phyloP scores from a whole-genome alignment of 2,329 filamentous ascomycete genomes.

The Trichoderma atrobrunneum region DNA sequence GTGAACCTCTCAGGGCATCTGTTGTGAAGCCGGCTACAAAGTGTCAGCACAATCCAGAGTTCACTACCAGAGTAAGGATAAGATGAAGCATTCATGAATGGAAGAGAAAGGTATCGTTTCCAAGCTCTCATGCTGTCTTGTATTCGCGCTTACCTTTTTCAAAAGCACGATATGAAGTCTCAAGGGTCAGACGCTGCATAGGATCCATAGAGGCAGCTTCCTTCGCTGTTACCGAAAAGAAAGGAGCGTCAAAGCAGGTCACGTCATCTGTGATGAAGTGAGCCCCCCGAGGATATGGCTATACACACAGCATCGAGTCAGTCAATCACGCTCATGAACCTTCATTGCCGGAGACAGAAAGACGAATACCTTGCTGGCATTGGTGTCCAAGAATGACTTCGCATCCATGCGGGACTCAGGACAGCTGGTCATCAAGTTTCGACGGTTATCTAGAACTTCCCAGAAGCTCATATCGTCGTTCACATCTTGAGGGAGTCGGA shows the following conservation, averaged over 20 bases:
- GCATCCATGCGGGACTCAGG: slow-evolving; percentile 31
- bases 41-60: too few relatives aligned
- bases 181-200: slow-evolving; percentile 17
- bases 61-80: too few relatives aligned
- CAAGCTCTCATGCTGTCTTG: too few relatives aligned
- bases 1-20: slow-evolving; percentile 29
- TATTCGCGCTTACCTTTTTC: slow-evolving; percentile 2
- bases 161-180: slow-evolving; percentile 18
- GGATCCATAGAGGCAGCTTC: slow-evolving; percentile 20
- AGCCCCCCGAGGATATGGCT: slow-evolving; percentile 6
- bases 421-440: slow-evolving; percentile 34
- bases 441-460: slow-evolving; percentile 32
- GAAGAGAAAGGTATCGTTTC: too few relatives aligned
- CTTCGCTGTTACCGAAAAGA: slow-evolving; percentile 29
- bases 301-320: not conserved
- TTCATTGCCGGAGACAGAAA: too few relatives aligned
- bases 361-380: slow-evolving; percentile 1
- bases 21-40: slow-evolving; percentile 37
- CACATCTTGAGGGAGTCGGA: slow-evolving; percentile 37
- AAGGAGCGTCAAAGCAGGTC: slow-evolving; percentile 24
- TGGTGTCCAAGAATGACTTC: slow-evolving; percentile 25
- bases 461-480: slow-evolving; percentile 33
- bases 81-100: too few relatives aligned
- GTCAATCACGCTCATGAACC: too few relatives aligned
- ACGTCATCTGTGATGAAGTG: slow-evolving; percentile 10